These are phyloP conservation scores for Phytophthora sojae DNA, from an alignment of 352 stramenopile genomes.

Conservation along the genomic window DNA sequence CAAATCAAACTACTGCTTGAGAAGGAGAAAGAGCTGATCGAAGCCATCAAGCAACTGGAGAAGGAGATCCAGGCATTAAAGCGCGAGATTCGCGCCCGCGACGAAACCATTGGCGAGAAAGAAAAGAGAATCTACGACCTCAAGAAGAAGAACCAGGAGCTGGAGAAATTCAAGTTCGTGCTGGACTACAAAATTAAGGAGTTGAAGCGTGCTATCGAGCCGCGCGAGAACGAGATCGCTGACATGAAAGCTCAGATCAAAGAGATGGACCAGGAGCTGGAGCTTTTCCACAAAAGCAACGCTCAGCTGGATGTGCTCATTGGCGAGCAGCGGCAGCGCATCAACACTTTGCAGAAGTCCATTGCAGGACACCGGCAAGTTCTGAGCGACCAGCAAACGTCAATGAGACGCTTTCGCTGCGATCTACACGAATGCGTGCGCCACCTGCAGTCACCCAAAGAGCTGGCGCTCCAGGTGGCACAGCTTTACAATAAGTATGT, in stretches of 20 bases:
- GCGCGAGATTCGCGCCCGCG: slow-evolving; percentile 94
- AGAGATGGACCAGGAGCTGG: slow-evolving; percentile 95
- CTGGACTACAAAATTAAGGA: slow-evolving; percentile 98
- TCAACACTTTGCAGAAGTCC: slow-evolving; percentile 90
- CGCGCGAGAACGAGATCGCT: slow-evolving; percentile 94
- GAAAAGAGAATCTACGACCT: slow-evolving; percentile 96
- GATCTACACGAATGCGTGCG: slow-evolving; percentile 89
- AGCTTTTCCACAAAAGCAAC: slow-evolving; percentile 96
- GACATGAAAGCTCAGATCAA: slow-evolving; percentile 96
- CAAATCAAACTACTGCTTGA: slow-evolving; percentile 90
- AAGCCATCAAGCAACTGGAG: slow-evolving; percentile 87
- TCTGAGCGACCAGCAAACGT: slow-evolving; percentile 70
- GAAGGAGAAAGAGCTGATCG: slow-evolving; percentile 88
- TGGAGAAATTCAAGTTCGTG: slow-evolving; percentile 98
- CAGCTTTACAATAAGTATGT: slow-evolving; percentile 83
- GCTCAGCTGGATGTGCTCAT: slow-evolving; percentile 94
- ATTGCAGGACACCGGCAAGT: slow-evolving; percentile 65
- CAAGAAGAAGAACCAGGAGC: slow-evolving; percentile 96
- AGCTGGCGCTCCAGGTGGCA: slow-evolving; percentile 82
- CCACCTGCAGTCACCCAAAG: slow-evolving; percentile 75
- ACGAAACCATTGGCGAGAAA: slow-evolving; percentile 96
- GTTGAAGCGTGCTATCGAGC: slow-evolving; percentile 94
- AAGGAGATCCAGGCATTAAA: slow-evolving; percentile 95
- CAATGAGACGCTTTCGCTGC: slow-evolving; percentile 78
- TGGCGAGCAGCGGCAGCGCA: slow-evolving; percentile 86